phyloP scores from a whole-genome alignment of 1,139 yeast species.

The Suhomyces atakaporum region DNA sequence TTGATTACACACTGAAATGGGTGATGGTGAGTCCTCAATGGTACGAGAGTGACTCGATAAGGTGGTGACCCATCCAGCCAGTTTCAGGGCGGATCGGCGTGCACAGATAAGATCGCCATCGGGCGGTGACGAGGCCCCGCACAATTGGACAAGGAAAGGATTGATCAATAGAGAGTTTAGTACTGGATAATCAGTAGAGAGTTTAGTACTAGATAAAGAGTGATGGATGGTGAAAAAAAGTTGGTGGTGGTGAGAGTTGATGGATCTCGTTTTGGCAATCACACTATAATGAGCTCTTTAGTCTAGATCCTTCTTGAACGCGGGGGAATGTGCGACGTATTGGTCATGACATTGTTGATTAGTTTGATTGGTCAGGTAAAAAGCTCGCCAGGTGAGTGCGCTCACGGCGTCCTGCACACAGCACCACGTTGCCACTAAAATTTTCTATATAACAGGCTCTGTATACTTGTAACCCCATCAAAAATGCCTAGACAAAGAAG shows the following conservation, averaged over 20 bases:
- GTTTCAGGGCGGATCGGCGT: not conserved
- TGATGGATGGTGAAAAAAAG: too few relatives aligned
- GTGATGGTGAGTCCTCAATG: too few relatives aligned
- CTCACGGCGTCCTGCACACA: constrained; percentile 8
- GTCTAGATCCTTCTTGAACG: too few relatives aligned
- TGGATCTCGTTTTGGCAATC: too few relatives aligned
- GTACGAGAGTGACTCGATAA: too few relatives aligned
- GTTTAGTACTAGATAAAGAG: too few relatives aligned
- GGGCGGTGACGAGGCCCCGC: not conserved
- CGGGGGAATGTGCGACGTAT: not conserved
- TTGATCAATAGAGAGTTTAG: too few relatives aligned
- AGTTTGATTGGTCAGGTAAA: not conserved
- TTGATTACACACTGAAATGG: too few relatives aligned
- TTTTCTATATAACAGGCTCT: constrained; percentile 10
- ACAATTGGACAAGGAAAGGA: not conserved
- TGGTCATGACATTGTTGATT: not conserved
- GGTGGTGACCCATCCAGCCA: too few relatives aligned
- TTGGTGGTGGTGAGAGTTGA: too few relatives aligned
- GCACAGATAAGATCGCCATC: not conserved
- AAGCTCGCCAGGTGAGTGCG: not conserved
- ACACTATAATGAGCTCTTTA: too few relatives aligned
- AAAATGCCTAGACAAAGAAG: constrained; percentile 66
- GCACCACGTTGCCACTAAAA: constrained; percentile 10
- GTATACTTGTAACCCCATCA: constrained; percentile 2
- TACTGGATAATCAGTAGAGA: too few relatives aligned